Evolutionary conservation across 208 protist species (phyloP).

Genomic region (Crithidia mellificae): DNA sequence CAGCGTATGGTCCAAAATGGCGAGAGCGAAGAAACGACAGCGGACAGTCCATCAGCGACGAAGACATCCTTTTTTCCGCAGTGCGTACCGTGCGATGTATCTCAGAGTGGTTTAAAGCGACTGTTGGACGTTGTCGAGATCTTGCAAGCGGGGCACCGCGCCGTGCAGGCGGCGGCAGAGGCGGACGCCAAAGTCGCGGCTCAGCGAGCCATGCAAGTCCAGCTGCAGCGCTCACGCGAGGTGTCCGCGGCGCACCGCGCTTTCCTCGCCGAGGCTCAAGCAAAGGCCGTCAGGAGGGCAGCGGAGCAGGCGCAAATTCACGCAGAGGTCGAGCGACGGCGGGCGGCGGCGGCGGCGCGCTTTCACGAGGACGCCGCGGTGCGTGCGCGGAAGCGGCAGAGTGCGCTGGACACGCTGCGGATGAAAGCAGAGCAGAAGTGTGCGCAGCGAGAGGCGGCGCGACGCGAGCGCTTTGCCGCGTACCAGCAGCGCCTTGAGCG

Average conservation of each 20-base stretch:
- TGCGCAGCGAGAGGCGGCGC: constrained; percentile 30
- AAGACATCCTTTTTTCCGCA: not conserved
- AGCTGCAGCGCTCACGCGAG: constrained; percentile 10
- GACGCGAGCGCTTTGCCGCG: constrained; percentile 23
- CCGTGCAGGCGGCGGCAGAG: not conserved
- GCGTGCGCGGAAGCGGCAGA: constrained; percentile 33
- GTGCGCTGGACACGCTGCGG: constrained; percentile 31
- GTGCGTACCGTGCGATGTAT: not conserved
- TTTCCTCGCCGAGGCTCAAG: constrained; percentile 4
- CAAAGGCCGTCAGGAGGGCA: constrained; percentile 4
- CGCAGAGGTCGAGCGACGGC: constrained; percentile 34
- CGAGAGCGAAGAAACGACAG: too few species aligned
- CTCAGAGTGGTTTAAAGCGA: constrained; percentile 7
- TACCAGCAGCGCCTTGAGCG: constrained; percentile 42
- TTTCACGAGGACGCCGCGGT: constrained; percentile 19
- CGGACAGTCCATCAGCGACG: not conserved
- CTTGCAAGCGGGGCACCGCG: constrained; percentile 3
- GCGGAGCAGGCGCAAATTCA: constrained; percentile 28
- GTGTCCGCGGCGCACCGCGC: constrained; percentile 13
- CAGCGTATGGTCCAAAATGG: not conserved
- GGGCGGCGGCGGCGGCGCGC: constrained; percentile 12
- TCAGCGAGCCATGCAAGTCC: constrained; percentile 4
- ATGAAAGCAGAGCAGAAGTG: constrained; percentile 24
- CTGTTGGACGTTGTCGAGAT: constrained; percentile 3
- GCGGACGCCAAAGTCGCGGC: constrained; percentile 2